These are phyloP conservation scores for Beta vulgaris DNA, from an alignment of 148 eudicot species.

Conservation along the genomic window DNA sequence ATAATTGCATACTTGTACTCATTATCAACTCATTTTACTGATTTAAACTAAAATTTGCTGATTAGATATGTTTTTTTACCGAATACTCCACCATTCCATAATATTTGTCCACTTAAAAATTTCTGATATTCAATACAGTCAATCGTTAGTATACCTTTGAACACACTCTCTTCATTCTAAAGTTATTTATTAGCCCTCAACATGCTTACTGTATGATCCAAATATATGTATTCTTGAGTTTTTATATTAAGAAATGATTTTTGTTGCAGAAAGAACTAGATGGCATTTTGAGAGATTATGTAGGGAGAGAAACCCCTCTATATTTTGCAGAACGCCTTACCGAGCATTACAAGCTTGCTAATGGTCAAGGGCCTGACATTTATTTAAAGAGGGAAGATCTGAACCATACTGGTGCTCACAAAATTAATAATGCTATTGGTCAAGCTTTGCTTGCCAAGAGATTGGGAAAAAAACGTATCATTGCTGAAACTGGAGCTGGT, in stretches of 20 bases:
- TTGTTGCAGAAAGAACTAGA: slow-evolving; percentile 67
- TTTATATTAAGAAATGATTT: background rate
- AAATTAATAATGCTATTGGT: slow-evolving; percentile 91
- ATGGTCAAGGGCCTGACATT: slow-evolving; percentile 86
- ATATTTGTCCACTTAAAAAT: too few relatives aligned
- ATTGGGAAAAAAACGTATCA: slow-evolving; percentile 85
- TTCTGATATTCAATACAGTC: too few relatives aligned
- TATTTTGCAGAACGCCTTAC: slow-evolving; percentile 95
- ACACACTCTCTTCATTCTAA: too few relatives aligned
- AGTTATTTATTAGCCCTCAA: too few relatives aligned
- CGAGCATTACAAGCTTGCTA: slow-evolving; percentile 71
- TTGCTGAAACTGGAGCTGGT: slow-evolving; percentile 99
- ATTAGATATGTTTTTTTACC: too few relatives aligned
- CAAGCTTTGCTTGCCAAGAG: slow-evolving; percentile 94
- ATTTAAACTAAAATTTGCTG: too few relatives aligned
- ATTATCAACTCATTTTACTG: too few relatives aligned
- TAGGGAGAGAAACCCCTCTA: slow-evolving; percentile 91
- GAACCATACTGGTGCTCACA: slow-evolving; percentile 90
- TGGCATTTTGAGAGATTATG: slow-evolving; percentile 80
- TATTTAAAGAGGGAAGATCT: slow-evolving; percentile 95
- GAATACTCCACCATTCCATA: too few relatives aligned
- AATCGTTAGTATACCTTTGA: too few relatives aligned
- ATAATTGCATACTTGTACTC: too few relatives aligned
- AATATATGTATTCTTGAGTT: background rate
- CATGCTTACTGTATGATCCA: background rate